These are phyloP conservation scores for Discostella pseudostelligera DNA, from an alignment of 108 stramenopile species.

Conservation along the genomic window DNA sequence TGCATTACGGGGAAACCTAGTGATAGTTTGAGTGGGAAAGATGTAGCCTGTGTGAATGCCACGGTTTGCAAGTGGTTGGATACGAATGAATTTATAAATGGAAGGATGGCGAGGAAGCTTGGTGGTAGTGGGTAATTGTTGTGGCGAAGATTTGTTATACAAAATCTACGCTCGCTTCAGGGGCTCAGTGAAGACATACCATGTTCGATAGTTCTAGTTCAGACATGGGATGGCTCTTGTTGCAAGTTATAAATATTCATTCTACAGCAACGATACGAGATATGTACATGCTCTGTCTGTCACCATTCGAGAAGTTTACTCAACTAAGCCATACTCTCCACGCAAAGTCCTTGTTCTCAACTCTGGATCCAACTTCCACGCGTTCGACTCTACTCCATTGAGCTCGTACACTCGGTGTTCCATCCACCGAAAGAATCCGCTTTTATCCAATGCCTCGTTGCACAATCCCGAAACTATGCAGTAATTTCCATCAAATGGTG, in stretches of 20 bases:
- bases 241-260: no score
- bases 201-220: no score
- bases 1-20: conserved; percentile 65
- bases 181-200: no score
- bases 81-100: conserved; percentile 83
- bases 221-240: no score
- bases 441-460: conserved; percentile 71
- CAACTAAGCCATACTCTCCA: conserved; percentile 55
- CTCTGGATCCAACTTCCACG: conserved; percentile 83
- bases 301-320: background rate
- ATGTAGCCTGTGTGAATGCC: conserved; percentile 73
- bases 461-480: conserved; percentile 86
- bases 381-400: conserved; percentile 86
- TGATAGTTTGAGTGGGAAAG: conserved; percentile 57
- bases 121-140: conserved; percentile 36
- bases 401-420: conserved; percentile 76
- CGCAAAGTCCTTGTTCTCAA: conserved; percentile 63
- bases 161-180: no score
- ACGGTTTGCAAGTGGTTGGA: conserved; percentile 83
- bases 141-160: no score
- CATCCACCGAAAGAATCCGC: conserved; percentile 80
- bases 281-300: background rate
- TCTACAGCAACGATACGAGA: background rate
- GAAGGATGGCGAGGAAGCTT: conserved; percentile 69
- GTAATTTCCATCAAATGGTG: conserved; percentile 91